phyloP scores from a whole-genome alignment of 176 grass and related monocot species.

The Phyllostachys edulis region DNA sequence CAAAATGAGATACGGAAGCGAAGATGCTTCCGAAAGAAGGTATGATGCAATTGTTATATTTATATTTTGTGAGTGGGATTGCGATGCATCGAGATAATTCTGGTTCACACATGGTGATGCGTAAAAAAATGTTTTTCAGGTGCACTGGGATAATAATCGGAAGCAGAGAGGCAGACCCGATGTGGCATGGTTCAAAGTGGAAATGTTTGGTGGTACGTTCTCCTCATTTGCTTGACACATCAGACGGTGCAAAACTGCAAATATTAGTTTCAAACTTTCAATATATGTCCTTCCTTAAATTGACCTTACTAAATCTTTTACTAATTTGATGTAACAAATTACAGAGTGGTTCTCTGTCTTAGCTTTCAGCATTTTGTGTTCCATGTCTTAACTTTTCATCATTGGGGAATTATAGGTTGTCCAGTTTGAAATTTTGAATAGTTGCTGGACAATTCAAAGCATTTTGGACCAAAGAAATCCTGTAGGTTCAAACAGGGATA shows the following conservation, averaged over 20 bases:
- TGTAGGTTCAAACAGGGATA: neutral
- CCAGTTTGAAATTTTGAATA: neutral
- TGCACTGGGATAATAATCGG: constrained; percentile 73
- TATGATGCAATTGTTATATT: constrained; percentile 18
- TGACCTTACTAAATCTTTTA: neutral
- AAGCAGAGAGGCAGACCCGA: constrained; percentile 57
- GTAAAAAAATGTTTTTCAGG: constrained; percentile 40
- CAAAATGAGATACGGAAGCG: constrained; percentile 72
- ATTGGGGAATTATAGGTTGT: neutral
- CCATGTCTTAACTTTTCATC: neutral
- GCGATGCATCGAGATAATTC: neutral
- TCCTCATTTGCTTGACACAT: constrained; percentile 23
- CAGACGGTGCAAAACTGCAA: neutral
- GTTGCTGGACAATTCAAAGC: neutral
- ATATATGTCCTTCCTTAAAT: constrained; percentile 4
- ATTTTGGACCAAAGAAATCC: neutral
- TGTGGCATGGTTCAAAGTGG: constrained; percentile 94
- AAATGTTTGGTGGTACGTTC: constrained; percentile 72
- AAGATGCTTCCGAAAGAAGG: constrained; percentile 80
- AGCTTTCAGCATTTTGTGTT: neutral
- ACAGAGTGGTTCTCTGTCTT: neutral
- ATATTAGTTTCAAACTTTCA: neutral
- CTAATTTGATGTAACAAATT: constrained; percentile 1
- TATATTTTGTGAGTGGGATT: constrained; percentile 16
- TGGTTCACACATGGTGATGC: neutral